phyloP scores from a whole-genome alignment of 805 yeast genomes.

The Sugiyamaella americana region DNA sequence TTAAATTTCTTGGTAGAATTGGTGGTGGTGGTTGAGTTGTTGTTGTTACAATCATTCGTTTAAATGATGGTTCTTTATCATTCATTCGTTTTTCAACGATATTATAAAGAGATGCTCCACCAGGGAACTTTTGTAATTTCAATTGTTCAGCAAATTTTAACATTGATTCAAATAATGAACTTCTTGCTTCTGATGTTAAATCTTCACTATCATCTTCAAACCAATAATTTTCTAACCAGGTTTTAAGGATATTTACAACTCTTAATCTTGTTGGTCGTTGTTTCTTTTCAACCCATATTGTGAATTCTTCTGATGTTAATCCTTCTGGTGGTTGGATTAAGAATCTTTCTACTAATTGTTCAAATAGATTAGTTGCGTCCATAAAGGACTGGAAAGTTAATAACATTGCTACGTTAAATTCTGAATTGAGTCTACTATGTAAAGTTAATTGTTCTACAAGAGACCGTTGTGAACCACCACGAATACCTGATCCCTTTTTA shows the following conservation, averaged over 20 bases:
- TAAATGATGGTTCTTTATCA: conserved; percentile 21
- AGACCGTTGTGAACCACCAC: conserved; percentile 80
- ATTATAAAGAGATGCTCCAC: conserved; percentile 37
- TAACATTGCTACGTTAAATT: conserved; percentile 63
- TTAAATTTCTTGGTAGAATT: conserved; percentile 23
- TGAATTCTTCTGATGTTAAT: conserved; percentile 72
- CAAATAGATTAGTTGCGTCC: conserved; percentile 56
- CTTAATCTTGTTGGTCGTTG: conserved; percentile 60
- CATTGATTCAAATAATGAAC: conserved; percentile 32
- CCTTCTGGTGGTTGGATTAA: conserved; percentile 81
- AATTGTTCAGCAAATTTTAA: conserved; percentile 38
- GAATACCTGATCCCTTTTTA: conserved; percentile 54
- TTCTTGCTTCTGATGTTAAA: conserved; percentile 12
- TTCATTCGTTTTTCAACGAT: conserved; percentile 35
- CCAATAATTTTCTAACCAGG: conserved; percentile 70
- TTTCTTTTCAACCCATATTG: conserved; percentile 67
- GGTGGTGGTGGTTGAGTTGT: conserved; percentile 24
- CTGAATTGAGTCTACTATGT: conserved; percentile 53
- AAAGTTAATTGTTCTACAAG: conserved; percentile 74
- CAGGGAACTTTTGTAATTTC: conserved; percentile 39
- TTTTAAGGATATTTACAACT: conserved; percentile 60
- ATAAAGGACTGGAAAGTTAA: conserved; percentile 72
- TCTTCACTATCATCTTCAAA: conserved; percentile 29
- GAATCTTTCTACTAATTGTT: conserved; percentile 56
- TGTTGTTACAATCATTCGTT: conserved; percentile 14